Evolutionary conservation across 116 monocot genomes (phyloP), one percentile per base, ranked within the genome.

Genomic region (Posidonia oceanica): DNA sequence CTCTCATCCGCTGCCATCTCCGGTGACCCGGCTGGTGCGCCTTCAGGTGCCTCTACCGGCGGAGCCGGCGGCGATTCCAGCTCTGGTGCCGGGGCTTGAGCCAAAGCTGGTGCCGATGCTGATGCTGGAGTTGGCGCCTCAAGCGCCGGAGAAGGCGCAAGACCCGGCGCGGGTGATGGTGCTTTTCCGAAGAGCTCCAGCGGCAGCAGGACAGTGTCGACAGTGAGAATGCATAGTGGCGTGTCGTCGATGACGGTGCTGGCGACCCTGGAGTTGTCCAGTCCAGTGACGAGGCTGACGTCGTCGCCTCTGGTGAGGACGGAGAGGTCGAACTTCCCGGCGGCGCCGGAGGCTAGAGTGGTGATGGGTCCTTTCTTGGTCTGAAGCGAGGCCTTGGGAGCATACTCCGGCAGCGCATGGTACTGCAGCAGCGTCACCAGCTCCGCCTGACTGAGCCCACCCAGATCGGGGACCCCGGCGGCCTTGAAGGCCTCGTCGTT

Each of bases 401-500:
- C 21, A 79, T 93, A 93, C 16, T 64, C 36, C 20, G 84, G 83
- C 58, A 93, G 36, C 1, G 89, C 93, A 70, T 93, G 93, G 84
- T 81, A 89, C 74, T 83, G 80, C 14, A 93, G 77, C 16, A 93
- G 74, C 4, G 82, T 84, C 23, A 86, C 83, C 5, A 82, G 68
- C 69, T 86, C 88, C 38, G 84, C 89, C 63, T 78, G 80, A 36
- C 75, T 77, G 51, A 93, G 76, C 22, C 65, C 36, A 42, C 4
- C 18, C 39, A 86, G 70, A 60, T 88, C 75, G 6, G 93, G 93
- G 3, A 79, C 89, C 10, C 77, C 83, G 17, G 66, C 57, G 7
- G 86, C 84, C 58, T 80, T 74, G 75, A 93, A 93, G 0, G 93
- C 93, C 61, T 84, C 89, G 65, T 93, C 93, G 75, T 75, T 86